Evolutionary conservation across 1,284 basidiomycete species (phyloP), one percentile per base, ranked within the genome.

Genomic region (Trametes pubescens): DNA sequence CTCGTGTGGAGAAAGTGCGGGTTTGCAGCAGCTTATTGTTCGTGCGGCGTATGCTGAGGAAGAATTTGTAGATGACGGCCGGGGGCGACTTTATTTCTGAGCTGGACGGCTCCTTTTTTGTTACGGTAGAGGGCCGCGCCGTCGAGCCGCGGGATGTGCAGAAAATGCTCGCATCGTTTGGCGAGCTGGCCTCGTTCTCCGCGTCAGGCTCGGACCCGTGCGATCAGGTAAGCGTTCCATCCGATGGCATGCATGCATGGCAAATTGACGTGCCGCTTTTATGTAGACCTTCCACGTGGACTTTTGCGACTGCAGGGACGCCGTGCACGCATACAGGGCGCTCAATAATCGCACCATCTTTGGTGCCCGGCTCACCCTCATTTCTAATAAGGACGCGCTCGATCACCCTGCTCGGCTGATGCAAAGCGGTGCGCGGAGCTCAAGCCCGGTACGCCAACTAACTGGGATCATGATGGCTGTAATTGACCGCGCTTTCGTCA

Each of bases 291-390:
- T 85, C 74, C 76, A 77, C 51, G 83, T 86, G 51, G 89, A 92
- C 66, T 92, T 85, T 70, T 87, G 81, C 71, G 88, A 92, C 71
- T 78, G 83, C 22, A 81, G 86, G 35, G 81, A 84, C 49, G 85
- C 86, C 6, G 76, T 78, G 37, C 75, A 76, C 38, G 77, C 78
- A 8, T 83, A 84, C 47, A 83, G 80, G 67, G 73, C 72, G 22
- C 70, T 80, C 14, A 68, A 78, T 64, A 71, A 73, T 35, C 75
- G 76, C 49, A 73, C 67, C 49, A 72, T 80, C 46, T 70, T 77
- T 57, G 75, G 75, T 26, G 71, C 70, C 18, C 74, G 73, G 11
- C 67, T 80, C 1, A 65, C 69, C 8, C 61, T 79, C 22, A 70
- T 62, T 59, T 59, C 69, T 43, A 59, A 68, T 64, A 67, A 67